Percentiles rank a stretch among this genome's conserved stretches.
Conservation (phyloP, 2,329 filamentous ascomycete genomes). For the Sporothrix inflata region DNA sequence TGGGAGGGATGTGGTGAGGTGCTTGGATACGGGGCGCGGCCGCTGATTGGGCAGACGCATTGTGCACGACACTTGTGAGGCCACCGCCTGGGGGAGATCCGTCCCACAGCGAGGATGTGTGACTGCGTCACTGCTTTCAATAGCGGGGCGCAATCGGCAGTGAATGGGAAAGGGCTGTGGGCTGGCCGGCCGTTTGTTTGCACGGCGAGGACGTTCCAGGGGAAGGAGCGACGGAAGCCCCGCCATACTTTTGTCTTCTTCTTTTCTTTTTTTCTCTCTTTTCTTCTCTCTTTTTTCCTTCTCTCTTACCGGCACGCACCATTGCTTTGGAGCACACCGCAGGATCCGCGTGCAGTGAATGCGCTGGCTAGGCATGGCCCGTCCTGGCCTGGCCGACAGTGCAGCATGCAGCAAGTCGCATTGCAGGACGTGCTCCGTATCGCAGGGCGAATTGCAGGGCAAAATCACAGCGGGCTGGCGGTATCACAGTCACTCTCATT, state of each 20-base stretch:
- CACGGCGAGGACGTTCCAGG: not conserved
- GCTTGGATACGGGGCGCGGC: not conserved
- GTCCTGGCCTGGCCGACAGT: not conserved
- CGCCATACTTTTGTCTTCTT: not conserved
- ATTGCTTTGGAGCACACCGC: not conserved
- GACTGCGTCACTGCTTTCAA: slow-evolving; percentile 14
- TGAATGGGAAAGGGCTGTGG: slow-evolving; percentile 3
- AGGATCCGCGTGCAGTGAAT: not conserved
- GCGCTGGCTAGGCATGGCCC: not conserved
- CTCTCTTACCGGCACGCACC: not conserved
- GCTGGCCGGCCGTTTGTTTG: not conserved
- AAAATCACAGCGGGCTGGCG: not conserved
- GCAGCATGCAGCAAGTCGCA: not conserved
- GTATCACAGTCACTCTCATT: not conserved
- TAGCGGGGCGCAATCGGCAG: not conserved
- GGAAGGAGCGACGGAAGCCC: not conserved
- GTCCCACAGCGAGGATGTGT: slow-evolving; percentile 16
- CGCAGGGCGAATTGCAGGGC: not conserved
- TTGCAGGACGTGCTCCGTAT: not conserved
- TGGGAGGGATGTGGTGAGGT: not conserved
- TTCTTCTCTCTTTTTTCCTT: not conserved
- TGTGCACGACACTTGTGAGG: slow-evolving; percentile 1
- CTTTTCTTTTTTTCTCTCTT: not conserved
- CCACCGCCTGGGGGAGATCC: not conserved
- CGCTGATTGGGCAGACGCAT: slow-evolving; percentile 11